Evolutionary conservation across 2,329 filamentous ascomycete genomes (phyloP), one percentile per base, ranked within the genome.

Genomic region (Pseudohalonectria lignicola): DNA sequence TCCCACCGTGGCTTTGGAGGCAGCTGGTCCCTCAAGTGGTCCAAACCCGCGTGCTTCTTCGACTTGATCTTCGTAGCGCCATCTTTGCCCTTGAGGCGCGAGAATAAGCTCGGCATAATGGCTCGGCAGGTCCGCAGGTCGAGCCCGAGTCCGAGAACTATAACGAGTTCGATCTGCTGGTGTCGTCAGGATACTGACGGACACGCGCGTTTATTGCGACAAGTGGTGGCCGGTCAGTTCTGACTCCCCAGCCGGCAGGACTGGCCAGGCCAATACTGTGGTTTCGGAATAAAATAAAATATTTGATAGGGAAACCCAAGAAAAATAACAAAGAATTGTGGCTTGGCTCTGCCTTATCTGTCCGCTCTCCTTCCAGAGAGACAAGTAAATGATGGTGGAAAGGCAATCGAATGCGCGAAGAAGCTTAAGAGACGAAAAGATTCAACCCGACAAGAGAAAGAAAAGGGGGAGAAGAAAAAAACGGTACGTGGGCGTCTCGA

Each of bases 1-100:
- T 86, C 83, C 82, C 86, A 95, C 59, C 73, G 74, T 40, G 83
- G 84, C 62, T 87, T 86, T 43, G 69, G 61, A 28, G 79, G 75
- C 19, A 67, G 62, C 45, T 70, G 63, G 42, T 74, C 60, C 36
- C 66, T 55, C 13, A 64, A 57, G 39, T 69, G 59, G 45, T 71
- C 62, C 45, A 68, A 60, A 44, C 69, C 65, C 39, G 66, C 61
- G 46, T 69, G 74, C 63, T 87, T 88, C 62, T 82, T 84, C 42
- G 64, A 62, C 58, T 76, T 79, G 44, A 54, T 53, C 49, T 70
- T 71, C 41, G 63, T 57, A 48, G 66, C 62, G 54, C 70, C 71
- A 64, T 92, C 85, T 64, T 81, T 87, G 64, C 74, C 73, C 69
- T 86, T 86, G 61, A 90, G 64, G 51, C 71, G 70, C 44, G 74